These are phyloP conservation scores for Kazachstania taianensis DNA, from an alignment of 805 yeast species.

Conservation along the genomic window DNA sequence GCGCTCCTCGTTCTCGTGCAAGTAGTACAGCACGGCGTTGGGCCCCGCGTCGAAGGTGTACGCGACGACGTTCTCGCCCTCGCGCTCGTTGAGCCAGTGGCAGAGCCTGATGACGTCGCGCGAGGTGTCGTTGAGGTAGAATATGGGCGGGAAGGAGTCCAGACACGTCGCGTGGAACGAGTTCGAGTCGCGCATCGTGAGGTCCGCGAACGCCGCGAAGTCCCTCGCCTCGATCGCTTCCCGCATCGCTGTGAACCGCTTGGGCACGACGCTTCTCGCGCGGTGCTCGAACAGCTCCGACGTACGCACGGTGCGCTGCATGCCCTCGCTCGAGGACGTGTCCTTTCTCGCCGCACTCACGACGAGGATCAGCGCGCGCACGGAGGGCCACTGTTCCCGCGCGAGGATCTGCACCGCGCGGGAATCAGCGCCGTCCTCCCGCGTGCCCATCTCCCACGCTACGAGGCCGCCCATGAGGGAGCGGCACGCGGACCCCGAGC, in stretches of 20 bases:
- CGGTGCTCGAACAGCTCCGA: slow-evolving; percentile 80
- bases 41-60: slow-evolving; percentile 99
- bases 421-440: slow-evolving; percentile 77
- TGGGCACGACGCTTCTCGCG: slow-evolving; percentile 73
- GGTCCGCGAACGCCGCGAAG: slow-evolving; percentile 71
- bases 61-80: slow-evolving; percentile 63
- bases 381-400: slow-evolving; percentile 76
- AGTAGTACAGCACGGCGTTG: slow-evolving; percentile 90
- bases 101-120: slow-evolving; percentile 68
- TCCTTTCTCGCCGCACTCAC: slow-evolving; percentile 92
- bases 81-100: slow-evolving; percentile 60
- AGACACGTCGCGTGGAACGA: slow-evolving; percentile 97
- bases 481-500: slow-evolving; percentile 97
- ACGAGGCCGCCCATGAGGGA: slow-evolving; percentile 96
- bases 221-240: slow-evolving; percentile 61
- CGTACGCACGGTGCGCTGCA: slow-evolving; percentile 90
- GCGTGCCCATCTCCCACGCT: slow-evolving; percentile 95
- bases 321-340: slow-evolving; percentile 88
- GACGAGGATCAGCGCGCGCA: slow-evolving; percentile 86
- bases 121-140: slow-evolving; percentile 86
- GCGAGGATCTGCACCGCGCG: slow-evolving; percentile 90
- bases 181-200: slow-evolving; percentile 94
- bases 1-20: slow-evolving; percentile 58
- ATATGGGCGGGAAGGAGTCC: slow-evolving; percentile 92
- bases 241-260: slow-evolving; percentile 75